Evolutionary conservation across 225 moss, liverwort and hornwort genomes (phyloP).

Genomic region (Sphagnum contortum): DNA sequence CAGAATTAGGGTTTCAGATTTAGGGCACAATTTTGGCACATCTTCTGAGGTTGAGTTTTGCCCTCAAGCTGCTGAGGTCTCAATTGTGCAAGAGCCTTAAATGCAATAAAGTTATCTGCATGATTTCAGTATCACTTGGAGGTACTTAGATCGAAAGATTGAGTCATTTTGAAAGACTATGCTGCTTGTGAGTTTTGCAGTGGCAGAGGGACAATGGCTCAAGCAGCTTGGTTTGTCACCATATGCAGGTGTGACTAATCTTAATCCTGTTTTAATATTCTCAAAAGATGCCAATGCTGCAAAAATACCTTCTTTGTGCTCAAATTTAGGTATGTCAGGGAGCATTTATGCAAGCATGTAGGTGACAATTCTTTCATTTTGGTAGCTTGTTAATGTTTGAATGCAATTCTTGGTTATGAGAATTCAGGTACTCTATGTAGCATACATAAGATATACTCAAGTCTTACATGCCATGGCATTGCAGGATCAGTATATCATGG

Average conservation of each 20-base stretch:
- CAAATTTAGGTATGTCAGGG: no score
- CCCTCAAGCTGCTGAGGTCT: no score
- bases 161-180: no score
- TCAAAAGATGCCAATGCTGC: neutral
- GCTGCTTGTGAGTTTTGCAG: slow-evolving; percentile 26
- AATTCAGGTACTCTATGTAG: neutral
- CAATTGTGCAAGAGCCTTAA: no score
- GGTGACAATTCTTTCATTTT: neutral
- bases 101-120: no score
- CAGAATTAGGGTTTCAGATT: neutral
- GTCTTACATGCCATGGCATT: neutral
- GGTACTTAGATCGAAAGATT: no score
- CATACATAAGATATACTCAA: neutral
- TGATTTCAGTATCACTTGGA: no score
- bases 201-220: slow-evolving; percentile 93
- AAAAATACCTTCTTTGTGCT: no score
- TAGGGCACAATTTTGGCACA: no score
- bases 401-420: neutral
- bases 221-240: slow-evolving; percentile 79
- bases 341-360: neutral
- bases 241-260: slow-evolving; percentile 52
- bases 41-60: neutral
- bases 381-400: slow-evolving; percentile 1
- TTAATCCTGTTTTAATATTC: neutral
- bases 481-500: slow-evolving; percentile 97